Percentiles rank a stretch among this genome's conserved stretches.
phyloP scores from a whole-genome alignment of 2,329 filamentous ascomycete species.

The Cladosporium sp. region DNA sequence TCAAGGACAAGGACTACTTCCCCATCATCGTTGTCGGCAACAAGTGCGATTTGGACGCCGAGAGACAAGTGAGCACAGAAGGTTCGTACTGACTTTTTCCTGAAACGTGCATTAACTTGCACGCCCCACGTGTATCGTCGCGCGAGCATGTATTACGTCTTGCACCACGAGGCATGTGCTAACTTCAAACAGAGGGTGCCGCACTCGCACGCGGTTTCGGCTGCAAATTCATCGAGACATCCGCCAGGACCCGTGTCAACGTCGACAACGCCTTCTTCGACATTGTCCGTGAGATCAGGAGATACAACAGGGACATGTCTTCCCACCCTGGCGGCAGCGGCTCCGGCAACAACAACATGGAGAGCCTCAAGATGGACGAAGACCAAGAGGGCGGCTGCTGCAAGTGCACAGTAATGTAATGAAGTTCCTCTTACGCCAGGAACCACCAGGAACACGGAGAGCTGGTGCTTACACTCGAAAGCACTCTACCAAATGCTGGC shows the following conservation, averaged over 20 bases:
- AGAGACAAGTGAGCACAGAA: constrained; percentile 88
- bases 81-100: constrained; percentile 60
- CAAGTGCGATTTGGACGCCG: constrained; percentile 96
- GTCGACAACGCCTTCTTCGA: constrained; percentile 99
- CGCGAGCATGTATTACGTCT: constrained; percentile 23
- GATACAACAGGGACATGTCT: constrained; percentile 98
- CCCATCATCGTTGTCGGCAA: constrained; percentile 98
- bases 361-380: constrained; percentile 80
- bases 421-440: background rate
- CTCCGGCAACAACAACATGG: constrained; percentile 52
- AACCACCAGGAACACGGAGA: background rate
- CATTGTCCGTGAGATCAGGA: constrained; percentile 94
- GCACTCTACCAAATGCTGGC: constrained; percentile 11
- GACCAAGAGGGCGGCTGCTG: constrained; percentile 68
- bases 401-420: constrained; percentile 85
- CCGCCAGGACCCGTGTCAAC: constrained; percentile 95
- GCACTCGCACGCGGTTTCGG: constrained; percentile 81
- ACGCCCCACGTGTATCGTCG: constrained; percentile 25
- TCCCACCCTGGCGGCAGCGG: constrained; percentile 72
- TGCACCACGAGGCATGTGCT: constrained; percentile 18
- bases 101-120: constrained; percentile 24
- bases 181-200: constrained; percentile 72
- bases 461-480: constrained; percentile 1
- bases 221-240: constrained; percentile 99
- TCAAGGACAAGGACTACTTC: constrained; percentile 99